Evolutionary conservation across 306 rosid species (phyloP).

Genomic region (Sechiopsis laciniata): DNA sequence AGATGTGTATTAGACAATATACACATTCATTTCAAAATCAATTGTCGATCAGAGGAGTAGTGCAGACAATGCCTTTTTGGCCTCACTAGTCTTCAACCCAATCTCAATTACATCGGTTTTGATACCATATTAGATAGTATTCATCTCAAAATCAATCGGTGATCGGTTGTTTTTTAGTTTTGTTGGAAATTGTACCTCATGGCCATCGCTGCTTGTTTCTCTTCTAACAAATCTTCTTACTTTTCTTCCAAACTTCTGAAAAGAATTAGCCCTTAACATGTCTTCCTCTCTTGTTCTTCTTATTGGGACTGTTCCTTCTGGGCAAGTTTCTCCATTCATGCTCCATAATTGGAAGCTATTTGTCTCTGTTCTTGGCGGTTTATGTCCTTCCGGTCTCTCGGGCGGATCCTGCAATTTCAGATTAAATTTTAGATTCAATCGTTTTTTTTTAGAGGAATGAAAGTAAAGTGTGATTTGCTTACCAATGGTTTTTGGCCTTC

Average conservation of each 20-base stretch:
- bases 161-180: neutral
- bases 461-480: neutral
- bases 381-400: conserved; percentile 24
- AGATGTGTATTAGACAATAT: neutral
- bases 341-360: conserved; percentile 24
- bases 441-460: too few species aligned
- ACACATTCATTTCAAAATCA: too few species aligned
- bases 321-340: conserved; percentile 21
- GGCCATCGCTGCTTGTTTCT: conserved; percentile 21
- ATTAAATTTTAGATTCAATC: neutral
- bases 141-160: too few species aligned
- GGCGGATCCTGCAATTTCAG: conserved; percentile 21
- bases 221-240: conserved; percentile 19
- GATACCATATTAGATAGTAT: too few species aligned
- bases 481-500: conserved; percentile 39
- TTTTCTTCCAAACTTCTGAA: conserved; percentile 22
- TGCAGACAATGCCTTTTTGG: too few species aligned
- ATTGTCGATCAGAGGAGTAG: too few species aligned
- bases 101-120: too few species aligned
- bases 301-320: conserved; percentile 27
- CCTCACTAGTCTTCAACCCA: too few species aligned
- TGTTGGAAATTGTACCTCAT: conserved; percentile 20
- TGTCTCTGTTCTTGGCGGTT: neutral
- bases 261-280: conserved; percentile 23
- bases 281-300: conserved; percentile 26